These are phyloP conservation scores for Aphanomyces invadans DNA, from an alignment of 352 stramenopile genomes.

Conservation along the genomic window DNA sequence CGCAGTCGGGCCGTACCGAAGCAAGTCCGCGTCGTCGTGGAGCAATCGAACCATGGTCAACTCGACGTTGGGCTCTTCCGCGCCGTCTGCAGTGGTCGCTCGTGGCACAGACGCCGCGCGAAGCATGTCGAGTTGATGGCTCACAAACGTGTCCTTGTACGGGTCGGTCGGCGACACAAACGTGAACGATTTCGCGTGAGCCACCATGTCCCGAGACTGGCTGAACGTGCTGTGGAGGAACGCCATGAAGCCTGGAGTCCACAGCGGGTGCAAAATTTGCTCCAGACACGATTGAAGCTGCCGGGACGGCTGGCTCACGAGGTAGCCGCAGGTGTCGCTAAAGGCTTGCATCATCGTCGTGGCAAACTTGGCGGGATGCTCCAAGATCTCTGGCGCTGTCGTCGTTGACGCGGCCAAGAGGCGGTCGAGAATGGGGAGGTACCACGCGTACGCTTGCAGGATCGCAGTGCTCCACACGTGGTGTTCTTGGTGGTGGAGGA, in stretches of 20 bases:
- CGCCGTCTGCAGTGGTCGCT: conserved; percentile 30
- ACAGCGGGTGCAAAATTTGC: conserved; percentile 37
- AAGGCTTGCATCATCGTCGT: conserved; percentile 33
- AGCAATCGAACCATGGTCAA: conserved; percentile 32
- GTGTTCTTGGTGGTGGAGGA: conserved; percentile 34
- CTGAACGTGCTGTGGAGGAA: conserved; percentile 36
- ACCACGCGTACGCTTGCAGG: conserved; percentile 43
- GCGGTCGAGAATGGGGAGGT: conserved; percentile 44
- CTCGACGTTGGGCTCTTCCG: conserved; percentile 24
- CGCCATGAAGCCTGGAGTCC: conserved; percentile 34
- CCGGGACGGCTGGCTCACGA: conserved; percentile 27
- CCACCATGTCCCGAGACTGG: conserved; percentile 37
- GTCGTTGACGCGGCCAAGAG: conserved; percentile 32
- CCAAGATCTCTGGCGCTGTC: conserved; percentile 19
- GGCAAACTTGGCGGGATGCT: conserved; percentile 38
- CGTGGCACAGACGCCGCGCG: conserved; percentile 3
- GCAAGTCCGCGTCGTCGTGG: conserved; percentile 30
- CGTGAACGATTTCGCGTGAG: conserved; percentile 38
- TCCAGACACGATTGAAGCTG: conserved; percentile 37
- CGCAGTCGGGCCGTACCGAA: conserved; percentile 28
- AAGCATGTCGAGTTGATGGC: neutral
- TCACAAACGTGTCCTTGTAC: neutral
- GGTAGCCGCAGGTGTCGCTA: conserved; percentile 34
- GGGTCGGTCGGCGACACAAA: conserved; percentile 40
- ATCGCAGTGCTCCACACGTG: conserved; percentile 34